These are phyloP conservation scores for Pseudopyrenochaeta lycopersici DNA, from an alignment of 2,329 filamentous ascomycete species.

Conservation along the genomic window DNA sequence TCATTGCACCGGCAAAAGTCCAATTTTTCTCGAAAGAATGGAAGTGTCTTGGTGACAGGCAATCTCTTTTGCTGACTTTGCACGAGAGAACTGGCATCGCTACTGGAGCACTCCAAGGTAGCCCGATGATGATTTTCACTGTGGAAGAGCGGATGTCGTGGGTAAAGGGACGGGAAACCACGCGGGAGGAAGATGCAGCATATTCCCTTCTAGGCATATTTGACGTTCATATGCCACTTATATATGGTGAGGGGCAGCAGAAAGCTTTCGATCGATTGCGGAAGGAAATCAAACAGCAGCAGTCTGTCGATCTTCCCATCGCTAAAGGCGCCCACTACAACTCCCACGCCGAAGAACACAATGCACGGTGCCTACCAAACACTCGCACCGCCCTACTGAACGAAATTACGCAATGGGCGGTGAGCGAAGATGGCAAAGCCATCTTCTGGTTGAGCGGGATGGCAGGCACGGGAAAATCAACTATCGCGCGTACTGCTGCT, in stretches of 20 bases:
- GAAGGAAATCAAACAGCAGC: slow-evolving; percentile 13
- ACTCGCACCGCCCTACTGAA: slow-evolving; percentile 37
- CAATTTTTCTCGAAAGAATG: slow-evolving; percentile 7
- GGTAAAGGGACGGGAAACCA: slow-evolving; percentile 27
- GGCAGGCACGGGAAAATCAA: slow-evolving; percentile 17
- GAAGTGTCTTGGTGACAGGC: slow-evolving; percentile 5
- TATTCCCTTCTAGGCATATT: slow-evolving; percentile 28
- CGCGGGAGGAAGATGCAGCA: slow-evolving; percentile 18
- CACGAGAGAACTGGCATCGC: slow-evolving; percentile 11
- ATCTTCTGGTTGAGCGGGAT: slow-evolving; percentile 45
- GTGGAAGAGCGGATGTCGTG: slow-evolving; percentile 24
- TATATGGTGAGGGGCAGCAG: background rate
- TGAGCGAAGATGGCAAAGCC: slow-evolving; percentile 13
- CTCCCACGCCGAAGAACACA: slow-evolving; percentile 24
- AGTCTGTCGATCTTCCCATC: slow-evolving; percentile 4
- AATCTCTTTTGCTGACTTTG: background rate
- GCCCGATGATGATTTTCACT: slow-evolving; percentile 5
- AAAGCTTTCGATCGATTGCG: slow-evolving; percentile 16
- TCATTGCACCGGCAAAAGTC: slow-evolving; percentile 11
- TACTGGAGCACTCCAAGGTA: background rate
- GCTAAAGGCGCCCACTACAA: slow-evolving; percentile 22
- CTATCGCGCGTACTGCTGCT: slow-evolving; percentile 31
- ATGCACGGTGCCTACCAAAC: slow-evolving; percentile 27
- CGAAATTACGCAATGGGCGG: slow-evolving; percentile 29
- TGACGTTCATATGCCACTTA: slow-evolving; percentile 29